Evolutionary conservation across 2,329 filamentous ascomycete species (phyloP).

Genomic region (Pseudogymnoascus sp.): DNA sequence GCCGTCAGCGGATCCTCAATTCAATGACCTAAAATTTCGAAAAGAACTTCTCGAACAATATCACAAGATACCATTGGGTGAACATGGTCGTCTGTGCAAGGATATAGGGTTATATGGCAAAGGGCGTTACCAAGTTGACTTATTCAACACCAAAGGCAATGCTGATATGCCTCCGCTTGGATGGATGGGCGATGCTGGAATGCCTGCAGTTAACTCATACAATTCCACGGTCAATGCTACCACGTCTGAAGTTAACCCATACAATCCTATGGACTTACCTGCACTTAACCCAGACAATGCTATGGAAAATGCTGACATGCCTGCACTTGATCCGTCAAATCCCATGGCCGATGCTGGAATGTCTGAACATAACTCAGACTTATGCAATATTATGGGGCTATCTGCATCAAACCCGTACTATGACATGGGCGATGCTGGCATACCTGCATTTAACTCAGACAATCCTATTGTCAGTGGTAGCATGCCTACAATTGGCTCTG

Average conservation of each 20-base stretch:
- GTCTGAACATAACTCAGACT: background rate
- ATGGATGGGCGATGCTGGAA: background rate
- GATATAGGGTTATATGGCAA: background rate
- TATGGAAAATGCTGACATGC: background rate
- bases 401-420: background rate
- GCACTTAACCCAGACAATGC: background rate
- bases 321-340: background rate
- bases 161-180: too few relatives aligned
- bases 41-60: conserved; percentile 34
- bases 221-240: background rate
- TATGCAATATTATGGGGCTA: background rate
- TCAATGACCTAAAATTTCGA: conserved; percentile 46
- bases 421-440: background rate
- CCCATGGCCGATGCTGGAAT: background rate
- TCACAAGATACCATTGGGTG: background rate
- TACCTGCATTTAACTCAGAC: background rate
- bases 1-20: conserved; percentile 46
- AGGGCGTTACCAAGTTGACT: background rate
- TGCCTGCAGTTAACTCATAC: background rate
- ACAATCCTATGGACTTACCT: background rate
- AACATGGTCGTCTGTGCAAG: background rate
- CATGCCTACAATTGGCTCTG: background rate
- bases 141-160: too few relatives aligned
- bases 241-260: background rate
- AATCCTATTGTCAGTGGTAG: background rate